phyloP scores from a whole-genome alignment of 345 rosid species.

The Arabis hirsuta region DNA sequence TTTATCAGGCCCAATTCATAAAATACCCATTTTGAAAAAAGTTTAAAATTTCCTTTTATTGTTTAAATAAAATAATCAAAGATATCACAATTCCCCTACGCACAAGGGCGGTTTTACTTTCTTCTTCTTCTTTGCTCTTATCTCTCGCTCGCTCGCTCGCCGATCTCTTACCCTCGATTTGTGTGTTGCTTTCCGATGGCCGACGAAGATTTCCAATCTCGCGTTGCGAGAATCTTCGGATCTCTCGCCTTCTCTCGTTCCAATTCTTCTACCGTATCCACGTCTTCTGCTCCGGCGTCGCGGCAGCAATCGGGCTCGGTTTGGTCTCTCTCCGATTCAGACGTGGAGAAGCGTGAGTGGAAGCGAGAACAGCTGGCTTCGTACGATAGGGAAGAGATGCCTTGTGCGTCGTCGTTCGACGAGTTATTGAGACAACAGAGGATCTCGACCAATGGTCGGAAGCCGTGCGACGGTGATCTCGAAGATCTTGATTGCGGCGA shows the following conservation, averaged over 20 bases:
- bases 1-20: not conserved
- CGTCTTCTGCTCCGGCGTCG: constrained; percentile 36
- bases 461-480: constrained; percentile 45
- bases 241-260: constrained; percentile 55
- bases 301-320: constrained; percentile 36
- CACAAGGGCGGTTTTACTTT: constrained; percentile 25
- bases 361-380: constrained; percentile 41
- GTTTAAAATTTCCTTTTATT: not conserved
- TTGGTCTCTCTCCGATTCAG: constrained; percentile 53
- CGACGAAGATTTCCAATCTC: constrained; percentile 57
- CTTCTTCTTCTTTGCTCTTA: not conserved
- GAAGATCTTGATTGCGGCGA: constrained; percentile 25
- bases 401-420: constrained; percentile 58
- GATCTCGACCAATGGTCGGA: constrained; percentile 25
- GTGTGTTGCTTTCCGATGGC: constrained; percentile 39
- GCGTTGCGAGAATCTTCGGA: constrained; percentile 63
- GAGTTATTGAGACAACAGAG: constrained; percentile 41
- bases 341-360: constrained; percentile 46
- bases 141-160: not conserved
- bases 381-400: constrained; percentile 53
- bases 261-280: constrained; percentile 34
- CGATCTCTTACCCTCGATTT: not conserved
- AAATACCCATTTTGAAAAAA: not conserved
- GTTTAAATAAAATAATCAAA: not conserved
- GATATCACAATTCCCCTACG: not conserved